Percentiles rank a stretch among this genome's conserved stretches.
phyloP scores from a whole-genome alignment of 2,329 filamentous ascomycete species.

The Aotearoamyces nothofagi region DNA sequence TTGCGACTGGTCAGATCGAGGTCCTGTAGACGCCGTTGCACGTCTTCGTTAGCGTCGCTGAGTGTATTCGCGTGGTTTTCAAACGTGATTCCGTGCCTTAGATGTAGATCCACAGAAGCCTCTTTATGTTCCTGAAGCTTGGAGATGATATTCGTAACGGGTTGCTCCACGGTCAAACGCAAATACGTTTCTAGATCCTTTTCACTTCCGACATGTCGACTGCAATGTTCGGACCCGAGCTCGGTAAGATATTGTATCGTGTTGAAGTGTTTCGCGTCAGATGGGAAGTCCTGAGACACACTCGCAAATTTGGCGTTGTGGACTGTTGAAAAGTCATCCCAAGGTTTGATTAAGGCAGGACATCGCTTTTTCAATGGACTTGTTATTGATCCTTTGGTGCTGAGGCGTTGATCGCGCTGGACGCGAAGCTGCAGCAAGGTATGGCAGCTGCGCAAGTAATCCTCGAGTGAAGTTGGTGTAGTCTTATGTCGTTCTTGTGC shows the following conservation, averaged over 20 bases:
- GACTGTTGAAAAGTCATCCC: conserved; percentile 8
- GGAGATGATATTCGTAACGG: conserved; percentile 15
- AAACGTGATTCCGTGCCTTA: background rate
- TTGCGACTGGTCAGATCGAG: background rate
- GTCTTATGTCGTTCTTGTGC: conserved; percentile 2
- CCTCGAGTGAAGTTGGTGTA: background rate
- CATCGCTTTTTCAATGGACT: conserved; percentile 11
- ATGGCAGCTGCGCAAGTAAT: background rate
- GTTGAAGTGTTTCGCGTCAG: conserved; percentile 8
- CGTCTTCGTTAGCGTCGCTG: background rate
- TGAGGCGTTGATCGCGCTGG: conserved; percentile 13
- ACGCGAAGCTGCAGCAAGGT: conserved; percentile 7
- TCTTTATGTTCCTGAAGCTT: background rate
- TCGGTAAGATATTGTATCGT: conserved; percentile 12
- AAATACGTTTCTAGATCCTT: conserved; percentile 17
- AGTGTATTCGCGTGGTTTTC: background rate
- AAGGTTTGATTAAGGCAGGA: conserved; percentile 11
- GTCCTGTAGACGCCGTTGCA: background rate
- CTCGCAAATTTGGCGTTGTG: conserved; percentile 8
- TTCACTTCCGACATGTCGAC: conserved; percentile 15
- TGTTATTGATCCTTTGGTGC: conserved; percentile 11
- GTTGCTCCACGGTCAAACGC: conserved; percentile 12
- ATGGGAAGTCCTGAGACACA: conserved; percentile 8
- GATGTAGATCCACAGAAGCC: background rate
- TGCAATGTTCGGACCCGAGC: conserved; percentile 5